phyloP scores from a whole-genome alignment of 225 moss, liverwort and hornwort genomes.

The Marchantia paleacea region DNA sequence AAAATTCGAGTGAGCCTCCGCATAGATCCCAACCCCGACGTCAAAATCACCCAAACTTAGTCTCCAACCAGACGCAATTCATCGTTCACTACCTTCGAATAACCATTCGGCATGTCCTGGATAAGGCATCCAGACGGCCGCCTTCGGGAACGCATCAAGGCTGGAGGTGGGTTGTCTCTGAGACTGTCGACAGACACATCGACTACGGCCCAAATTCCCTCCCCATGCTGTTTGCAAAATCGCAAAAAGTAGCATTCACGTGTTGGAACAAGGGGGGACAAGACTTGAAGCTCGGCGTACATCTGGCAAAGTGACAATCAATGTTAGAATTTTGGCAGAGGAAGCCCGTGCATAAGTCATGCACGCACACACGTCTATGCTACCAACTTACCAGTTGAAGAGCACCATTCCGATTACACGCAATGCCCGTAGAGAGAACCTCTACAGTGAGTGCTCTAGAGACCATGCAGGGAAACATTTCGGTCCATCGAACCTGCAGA shows the following conservation, averaged over 20 bases:
- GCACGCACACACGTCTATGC: neutral
- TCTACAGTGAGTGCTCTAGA: conserved; percentile 87
- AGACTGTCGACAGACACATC: conserved; percentile 63
- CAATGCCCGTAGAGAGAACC: conserved; percentile 53
- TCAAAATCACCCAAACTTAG: neutral
- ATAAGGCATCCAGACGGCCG: conserved; percentile 83
- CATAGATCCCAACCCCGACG: neutral
- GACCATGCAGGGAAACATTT: conserved; percentile 93
- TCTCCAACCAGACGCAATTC: too few species aligned
- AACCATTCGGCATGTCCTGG: conserved; percentile 88
- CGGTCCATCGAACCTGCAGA: conserved; percentile 65
- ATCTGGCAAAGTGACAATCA: conserved; percentile 34
- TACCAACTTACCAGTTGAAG: conserved; percentile 57
- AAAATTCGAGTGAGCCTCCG: neutral
- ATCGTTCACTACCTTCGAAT: conserved; percentile 52
- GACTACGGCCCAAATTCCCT: conserved; percentile 74
- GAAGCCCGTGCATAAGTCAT: conserved; percentile 13
- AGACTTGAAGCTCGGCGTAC: conserved; percentile 86
- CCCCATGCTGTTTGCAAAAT: conserved; percentile 85
- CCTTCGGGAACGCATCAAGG: conserved; percentile 82
- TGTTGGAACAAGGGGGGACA: conserved; percentile 81
- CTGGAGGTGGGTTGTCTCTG: conserved; percentile 63
- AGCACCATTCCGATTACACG: conserved; percentile 67
- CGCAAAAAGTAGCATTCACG: conserved; percentile 81
- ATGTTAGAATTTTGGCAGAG: too few species aligned